Evolutionary conservation across 1,139 yeast genomes (phyloP), one percentile per base, ranked within the genome.

Genomic region (Sugiyamaella pinicola): DNA sequence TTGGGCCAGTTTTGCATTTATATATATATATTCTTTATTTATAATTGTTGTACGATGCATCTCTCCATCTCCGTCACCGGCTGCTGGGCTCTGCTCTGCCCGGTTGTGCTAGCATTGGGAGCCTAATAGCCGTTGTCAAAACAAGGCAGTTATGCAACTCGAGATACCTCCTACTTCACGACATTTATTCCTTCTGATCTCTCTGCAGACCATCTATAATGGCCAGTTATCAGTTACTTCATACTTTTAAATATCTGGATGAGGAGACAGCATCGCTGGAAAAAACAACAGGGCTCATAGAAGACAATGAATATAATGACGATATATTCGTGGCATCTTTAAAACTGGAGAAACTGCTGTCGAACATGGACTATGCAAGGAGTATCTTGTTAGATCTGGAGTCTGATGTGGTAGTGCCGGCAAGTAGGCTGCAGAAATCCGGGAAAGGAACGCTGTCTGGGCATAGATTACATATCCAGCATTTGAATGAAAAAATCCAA

Each of bases 361-460:
- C 54, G 35, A 63, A 62, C 47, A 57, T 62, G 55, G 64, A 63
- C 53, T 53, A 55, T 26, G 64, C 61, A 6, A 53, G 66, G 38
- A 55, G 62, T 45, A 49, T 55, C 3, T 45, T 63, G 22, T 49
- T 62, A 33, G 62, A 61, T 34, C 52, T 61, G 13, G 65, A 63
- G 39, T 34, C 51, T 12, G 55, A 33, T 15, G 13, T 21, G 12
- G 4, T n/a, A 7, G n/a, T n/a, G 12, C 37, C 34, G 4, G 15
- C 13, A 18, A 33, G 21, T 17, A 28, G 26, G 24, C 26, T 37
- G 15, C 19, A 50, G 19, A 34, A 21, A 26, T n/a, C 17, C 7
- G n/a, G 28, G 17, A 47, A 21, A 2, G 7, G 40, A n/a, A 18
- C 17, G 9, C 13, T 48, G 8, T 39, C 52, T 5, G 35, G 39